These are phyloP conservation scores for Ophidiomyces ophidiicola DNA, from an alignment of 2,329 filamentous ascomycete species.

Conservation along the genomic window DNA sequence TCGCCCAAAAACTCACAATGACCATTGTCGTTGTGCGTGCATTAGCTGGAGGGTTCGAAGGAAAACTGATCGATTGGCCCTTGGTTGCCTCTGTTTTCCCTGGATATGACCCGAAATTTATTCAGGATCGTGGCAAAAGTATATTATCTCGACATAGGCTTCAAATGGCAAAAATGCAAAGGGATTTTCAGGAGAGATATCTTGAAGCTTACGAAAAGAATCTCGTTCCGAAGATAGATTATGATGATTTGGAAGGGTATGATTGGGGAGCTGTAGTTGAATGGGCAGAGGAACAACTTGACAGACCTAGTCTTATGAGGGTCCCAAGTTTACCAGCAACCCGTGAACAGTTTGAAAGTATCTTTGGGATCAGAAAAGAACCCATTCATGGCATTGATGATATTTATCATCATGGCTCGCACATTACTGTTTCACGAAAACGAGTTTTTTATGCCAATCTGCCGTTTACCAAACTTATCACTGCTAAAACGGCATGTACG, in stretches of 20 bases:
- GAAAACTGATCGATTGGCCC: constrained; percentile 34
- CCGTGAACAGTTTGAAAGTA: constrained; percentile 30
- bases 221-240: constrained; percentile 35
- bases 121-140: constrained; percentile 29
- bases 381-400: constrained; percentile 24
- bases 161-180: constrained; percentile 34
- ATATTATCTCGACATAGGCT: constrained; percentile 29
- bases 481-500: neutral
- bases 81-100: constrained; percentile 35
- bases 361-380: constrained; percentile 33
- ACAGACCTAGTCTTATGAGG: constrained; percentile 26
- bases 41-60: constrained; percentile 35
- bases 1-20: constrained; percentile 27
- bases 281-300: constrained; percentile 35
- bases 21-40: constrained; percentile 36
- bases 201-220: constrained; percentile 34
- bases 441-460: constrained; percentile 25
- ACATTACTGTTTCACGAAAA: constrained; percentile 26
- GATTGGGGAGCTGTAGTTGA: constrained; percentile 37
- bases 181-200: constrained; percentile 37
- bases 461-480: constrained; percentile 26
- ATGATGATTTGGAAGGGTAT: constrained; percentile 32
- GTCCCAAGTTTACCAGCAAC: constrained; percentile 35
- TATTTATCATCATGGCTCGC: constrained; percentile 24
- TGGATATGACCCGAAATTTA: constrained; percentile 26